Evolutionary conservation across 2,329 filamentous ascomycete species (phyloP).

Genomic region (Aureobasidium sp.): DNA sequence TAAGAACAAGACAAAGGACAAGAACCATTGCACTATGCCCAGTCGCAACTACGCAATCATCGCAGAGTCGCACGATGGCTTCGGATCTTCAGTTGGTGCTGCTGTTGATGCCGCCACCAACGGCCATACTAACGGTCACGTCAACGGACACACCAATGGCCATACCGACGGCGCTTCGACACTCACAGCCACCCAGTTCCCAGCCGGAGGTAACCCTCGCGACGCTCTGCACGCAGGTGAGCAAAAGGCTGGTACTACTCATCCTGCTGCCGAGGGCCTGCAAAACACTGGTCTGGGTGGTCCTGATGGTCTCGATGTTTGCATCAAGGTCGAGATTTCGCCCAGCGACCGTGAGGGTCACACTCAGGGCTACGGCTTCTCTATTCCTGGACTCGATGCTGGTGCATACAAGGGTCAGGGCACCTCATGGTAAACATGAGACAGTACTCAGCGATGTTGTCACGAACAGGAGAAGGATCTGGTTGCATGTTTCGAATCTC

Average conservation of each 20-base stretch:
- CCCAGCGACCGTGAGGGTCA: conserved; percentile 35
- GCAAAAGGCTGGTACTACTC: conserved; percentile 64
- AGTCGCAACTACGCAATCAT: conserved; percentile 58
- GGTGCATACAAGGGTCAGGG: conserved; percentile 16
- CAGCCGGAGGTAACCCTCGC: conserved; percentile 47
- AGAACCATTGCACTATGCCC: conserved; percentile 80
- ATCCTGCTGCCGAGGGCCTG: conserved; percentile 57
- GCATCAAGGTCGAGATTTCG: conserved; percentile 41
- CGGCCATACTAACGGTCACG: conserved; percentile 19
- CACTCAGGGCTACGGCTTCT: conserved; percentile 44
- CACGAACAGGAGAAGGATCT: neutral
- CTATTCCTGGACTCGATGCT: conserved; percentile 36
- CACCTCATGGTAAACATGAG: conserved; percentile 14
- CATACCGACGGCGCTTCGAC: conserved; percentile 15
- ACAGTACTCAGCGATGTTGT: neutral
- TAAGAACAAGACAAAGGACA: conserved; percentile 55
- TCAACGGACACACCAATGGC: conserved; percentile 24
- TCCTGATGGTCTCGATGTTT: conserved; percentile 38
- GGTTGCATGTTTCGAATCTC: neutral
- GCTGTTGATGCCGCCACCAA: neutral
- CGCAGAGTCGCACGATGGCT: conserved; percentile 38
- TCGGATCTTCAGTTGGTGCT: neutral
- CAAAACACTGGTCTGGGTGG: conserved; percentile 36
- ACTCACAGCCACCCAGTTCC: neutral
- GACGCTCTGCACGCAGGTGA: conserved; percentile 68